Base-by-base conservation (phyloP, 164 flowering plant genomes). In the Aristolochia fimbriata region DNA sequence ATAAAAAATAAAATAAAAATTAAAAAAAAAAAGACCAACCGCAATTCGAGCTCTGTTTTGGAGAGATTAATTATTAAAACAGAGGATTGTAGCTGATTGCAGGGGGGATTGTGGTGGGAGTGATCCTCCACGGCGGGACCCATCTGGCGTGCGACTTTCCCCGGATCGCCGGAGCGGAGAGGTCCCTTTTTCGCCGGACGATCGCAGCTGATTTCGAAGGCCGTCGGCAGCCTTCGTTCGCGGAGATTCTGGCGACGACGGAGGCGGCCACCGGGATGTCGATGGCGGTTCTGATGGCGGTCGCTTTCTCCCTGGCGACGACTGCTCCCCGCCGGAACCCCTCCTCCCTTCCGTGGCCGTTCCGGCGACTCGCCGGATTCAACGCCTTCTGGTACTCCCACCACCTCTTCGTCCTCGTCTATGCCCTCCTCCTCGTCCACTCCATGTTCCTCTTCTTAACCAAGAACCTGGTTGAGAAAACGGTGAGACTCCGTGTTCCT, bases 321-420 rank as follows among this genome's bases (percentile, higher is more conserved):
- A 66, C 51, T 8, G 43, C 62, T 64, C 65, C 76, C 9, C 71
- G 83, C 15, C 71, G 83, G 4, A 60, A 51, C 14, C 63, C 76
- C 1, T 50, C 76, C 0, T 45, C 65, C 2, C 64, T 80, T 16
- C 83, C 81, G 0, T 54, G 62, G 62, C 74, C 77, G 1, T 27
- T 81, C 43, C 60, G 55, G 16, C 62, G 30, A 27, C 64, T 77
- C 55, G 68, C 76, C 0, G 86, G 86, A 23, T 81, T 66, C 51
- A 79, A 81, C 47, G 54, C 79, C 17, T 81, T 81, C 45, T 81
- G 86, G 86, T 79, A 77, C 63, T 76, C 85, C 0, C 85, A 81
- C 68, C 84, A 81, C 58, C 64, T 78, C 30, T 75, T 81, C 72
- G 56, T 74, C 23, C 45, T 76, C 16, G 81, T 79, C 20, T 81